A percentile compares a stretch with the other conserved stretches of the same genome.
phyloP scores from a whole-genome alignment of 2,329 filamentous ascomycete genomes.

The Rhytidhysteron rufulum region DNA sequence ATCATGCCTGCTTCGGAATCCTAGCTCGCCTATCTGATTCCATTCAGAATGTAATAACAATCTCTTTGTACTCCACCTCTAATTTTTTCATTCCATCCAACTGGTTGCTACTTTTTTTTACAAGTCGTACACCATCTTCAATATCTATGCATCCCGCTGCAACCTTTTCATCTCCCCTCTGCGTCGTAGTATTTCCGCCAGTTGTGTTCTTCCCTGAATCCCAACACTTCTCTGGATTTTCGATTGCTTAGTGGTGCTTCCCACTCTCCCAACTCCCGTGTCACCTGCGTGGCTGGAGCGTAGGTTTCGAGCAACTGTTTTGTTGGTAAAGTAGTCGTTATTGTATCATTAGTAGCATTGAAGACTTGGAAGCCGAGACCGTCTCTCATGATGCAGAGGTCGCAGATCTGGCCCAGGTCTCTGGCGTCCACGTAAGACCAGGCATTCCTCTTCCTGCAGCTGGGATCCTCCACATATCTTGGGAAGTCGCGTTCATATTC shows the following conservation, averaged over 20 bases:
- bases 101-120: no score
- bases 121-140: no score
- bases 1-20: no score
- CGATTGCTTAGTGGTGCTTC: conserved; percentile 60
- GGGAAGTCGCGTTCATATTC: conserved; percentile 56
- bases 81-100: no score
- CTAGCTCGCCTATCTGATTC: no score
- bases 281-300: conserved; percentile 50
- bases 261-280: conserved; percentile 53
- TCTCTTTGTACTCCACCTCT: no score
- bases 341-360: conserved; percentile 61
- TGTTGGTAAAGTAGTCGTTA: conserved; percentile 53
- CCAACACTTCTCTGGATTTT: conserved; percentile 57
- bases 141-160: background rate
- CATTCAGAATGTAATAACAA: no score
- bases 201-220: conserved; percentile 57
- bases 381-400: conserved; percentile 50
- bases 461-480: conserved; percentile 48
- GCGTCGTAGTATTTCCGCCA: conserved; percentile 51
- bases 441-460: conserved; percentile 53
- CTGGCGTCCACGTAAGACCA: conserved; percentile 63
- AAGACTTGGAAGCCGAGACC: conserved; percentile 61
- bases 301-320: conserved; percentile 49
- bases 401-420: conserved; percentile 60
- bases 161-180: conserved; percentile 8